Base-by-base conservation (phyloP, 805 yeast genomes). In the Candida nemodendra region DNA sequence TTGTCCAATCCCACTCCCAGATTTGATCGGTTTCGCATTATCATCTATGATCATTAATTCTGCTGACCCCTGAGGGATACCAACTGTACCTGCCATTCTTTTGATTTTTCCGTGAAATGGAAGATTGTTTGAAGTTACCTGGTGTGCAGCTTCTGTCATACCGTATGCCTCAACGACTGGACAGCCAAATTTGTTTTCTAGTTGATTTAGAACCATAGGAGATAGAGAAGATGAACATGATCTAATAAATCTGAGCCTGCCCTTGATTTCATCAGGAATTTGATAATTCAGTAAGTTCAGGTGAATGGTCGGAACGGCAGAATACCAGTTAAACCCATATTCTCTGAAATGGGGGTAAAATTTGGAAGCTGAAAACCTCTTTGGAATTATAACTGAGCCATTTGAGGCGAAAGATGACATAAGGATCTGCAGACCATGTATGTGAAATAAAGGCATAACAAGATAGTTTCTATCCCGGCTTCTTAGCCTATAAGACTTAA, bases 101-200 rank as follows among this genome's bases (percentile, higher is more conserved):
- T 69, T 58, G 11, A 80, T 82, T 9, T 83, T 80, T 12, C 53
- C 53, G 27, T 44, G 50, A 17, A 49, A 43, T 25, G 86, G 85
- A 28, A 81, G 60, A 47, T 75, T 71, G 59, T 82, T 82, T 3
- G 88, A 80, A 9, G 85, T 78, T 81, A 82, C 83, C 58, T 82
- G 88, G 57, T 82, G 89, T n/a, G 85, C 71, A 1, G 86, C 86
- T 55, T 82, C 90, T 2, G 89, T 82, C 87, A 82, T 81, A 4
- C 88, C 89, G 53, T 82, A 82, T 0, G 89, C 89, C 57, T 82
- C 90, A 12, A 81, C 54, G 0, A 82, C 88, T 0, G 88, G 88
- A 0, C 85, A 82, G 7, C 72, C 62, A 57, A 82, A 76, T 21
- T 69, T 66, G 32, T 61, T 42, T 49, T 82, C 89, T 32, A 82